Percentiles rank a stretch among this genome's conserved stretches.
Conservation (phyloP, 1,284 basidiomycete species). For the Ganoderma multipileum region DNA sequence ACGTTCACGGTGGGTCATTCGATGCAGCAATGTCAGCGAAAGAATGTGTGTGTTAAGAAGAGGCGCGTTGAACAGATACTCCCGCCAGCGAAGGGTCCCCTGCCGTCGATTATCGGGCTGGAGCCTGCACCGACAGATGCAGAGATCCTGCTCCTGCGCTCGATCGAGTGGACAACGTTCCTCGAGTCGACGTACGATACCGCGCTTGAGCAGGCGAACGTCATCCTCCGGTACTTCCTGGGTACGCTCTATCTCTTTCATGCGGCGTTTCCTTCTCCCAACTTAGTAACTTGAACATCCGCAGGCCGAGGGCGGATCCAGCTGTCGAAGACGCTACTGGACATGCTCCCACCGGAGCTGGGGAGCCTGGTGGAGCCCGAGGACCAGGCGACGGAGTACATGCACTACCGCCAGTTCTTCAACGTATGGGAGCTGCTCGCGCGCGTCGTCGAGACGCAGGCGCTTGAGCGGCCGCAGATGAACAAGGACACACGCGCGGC, state of each 20-base stretch:
- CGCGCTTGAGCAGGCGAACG: constrained; percentile 85
- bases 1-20: constrained; percentile 66
- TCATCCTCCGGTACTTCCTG: constrained; percentile 87
- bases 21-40: not conserved
- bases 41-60: not conserved
- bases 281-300: too few species aligned
- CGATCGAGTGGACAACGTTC: constrained; percentile 95
- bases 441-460: constrained; percentile 62
- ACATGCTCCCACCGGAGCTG: constrained; percentile 72
- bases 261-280: not conserved
- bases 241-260: constrained; percentile 52
- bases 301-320: constrained; percentile 77
- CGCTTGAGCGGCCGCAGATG: constrained; percentile 57
- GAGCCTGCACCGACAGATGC: constrained; percentile 58
- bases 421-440: constrained; percentile 70
- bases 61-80: constrained; percentile 49
- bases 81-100: constrained; percentile 59
- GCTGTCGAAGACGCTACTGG: constrained; percentile 71
- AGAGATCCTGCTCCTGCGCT: constrained; percentile 80
- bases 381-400: constrained; percentile 70
- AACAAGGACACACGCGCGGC: constrained; percentile 62
- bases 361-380: constrained; percentile 64
- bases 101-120: constrained; percentile 64
- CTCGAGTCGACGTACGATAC: constrained; percentile 75
- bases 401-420: constrained; percentile 80